Percentiles rank a stretch among this genome's conserved stretches.
Evolutionary conservation across 345 rosid genomes (phyloP).

Genomic region (Linum tenue): DNA sequence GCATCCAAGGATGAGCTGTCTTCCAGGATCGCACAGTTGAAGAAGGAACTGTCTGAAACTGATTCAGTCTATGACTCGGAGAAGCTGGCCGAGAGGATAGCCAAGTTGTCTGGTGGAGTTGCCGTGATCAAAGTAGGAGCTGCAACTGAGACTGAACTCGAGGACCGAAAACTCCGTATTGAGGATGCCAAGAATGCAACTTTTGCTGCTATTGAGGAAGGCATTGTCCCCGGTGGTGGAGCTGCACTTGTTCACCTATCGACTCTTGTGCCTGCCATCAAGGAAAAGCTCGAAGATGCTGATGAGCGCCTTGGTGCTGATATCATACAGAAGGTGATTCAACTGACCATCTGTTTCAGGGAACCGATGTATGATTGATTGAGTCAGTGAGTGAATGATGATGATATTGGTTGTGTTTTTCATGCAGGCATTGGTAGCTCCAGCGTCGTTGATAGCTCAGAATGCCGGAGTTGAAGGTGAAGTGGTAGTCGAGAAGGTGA

Average conservation of each 20-base stretch:
- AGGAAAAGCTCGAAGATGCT: conserved; percentile 63
- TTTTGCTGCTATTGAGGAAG: conserved; percentile 97
- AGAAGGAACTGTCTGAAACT: conserved; percentile 78
- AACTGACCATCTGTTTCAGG: background rate
- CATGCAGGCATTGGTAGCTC: conserved; percentile 72
- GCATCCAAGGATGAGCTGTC: conserved; percentile 90
- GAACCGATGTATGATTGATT: background rate
- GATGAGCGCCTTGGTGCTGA: conserved; percentile 92
- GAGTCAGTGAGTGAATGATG: background rate
- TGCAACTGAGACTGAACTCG: conserved; percentile 96
- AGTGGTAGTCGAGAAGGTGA: conserved; percentile 83
- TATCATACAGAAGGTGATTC: conserved; percentile 80
- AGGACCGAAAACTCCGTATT: conserved; percentile 83
- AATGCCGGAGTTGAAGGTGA: conserved; percentile 95
- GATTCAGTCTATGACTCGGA: conserved; percentile 84
- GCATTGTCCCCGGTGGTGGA: conserved; percentile 97
- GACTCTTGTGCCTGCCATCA: conserved; percentile 51
- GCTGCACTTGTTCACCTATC: conserved; percentile 89
- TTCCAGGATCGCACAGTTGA: conserved; percentile 68
- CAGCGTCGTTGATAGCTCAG: conserved; percentile 84
- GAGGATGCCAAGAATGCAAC: conserved; percentile 98
- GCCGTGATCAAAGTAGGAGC: conserved; percentile 98
- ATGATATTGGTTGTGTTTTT: background rate
- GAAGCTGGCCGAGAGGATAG: conserved; percentile 92
- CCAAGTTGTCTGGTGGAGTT: conserved; percentile 93